These are phyloP conservation scores for Fusarium pseudonygamai DNA, from an alignment of 2,329 filamentous ascomycete genomes.

Conservation along the genomic window DNA sequence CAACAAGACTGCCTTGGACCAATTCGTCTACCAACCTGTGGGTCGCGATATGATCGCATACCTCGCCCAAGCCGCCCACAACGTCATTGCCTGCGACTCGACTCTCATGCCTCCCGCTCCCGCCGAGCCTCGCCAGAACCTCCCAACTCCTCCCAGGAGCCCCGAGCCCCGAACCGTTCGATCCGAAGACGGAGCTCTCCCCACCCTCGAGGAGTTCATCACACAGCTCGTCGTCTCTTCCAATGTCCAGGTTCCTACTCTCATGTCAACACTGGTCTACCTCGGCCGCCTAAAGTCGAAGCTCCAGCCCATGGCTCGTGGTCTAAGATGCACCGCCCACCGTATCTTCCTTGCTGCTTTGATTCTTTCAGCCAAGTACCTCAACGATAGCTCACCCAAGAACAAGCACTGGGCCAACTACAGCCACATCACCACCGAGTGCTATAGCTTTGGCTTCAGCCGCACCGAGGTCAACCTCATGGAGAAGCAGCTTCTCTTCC, in stretches of 20 bases:
- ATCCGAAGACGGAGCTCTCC: slow-evolving; percentile 67
- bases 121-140: slow-evolving; percentile 46
- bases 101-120: slow-evolving; percentile 61
- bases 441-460: slow-evolving; percentile 84
- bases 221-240: slow-evolving; percentile 88
- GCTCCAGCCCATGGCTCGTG: slow-evolving; percentile 93
- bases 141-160: slow-evolving; percentile 62
- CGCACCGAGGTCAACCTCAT: slow-evolving; percentile 97
- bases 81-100: slow-evolving; percentile 83
- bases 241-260: slow-evolving; percentile 94
- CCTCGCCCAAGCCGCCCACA: slow-evolving; percentile 76
- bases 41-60: slow-evolving; percentile 80
- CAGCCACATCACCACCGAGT: slow-evolving; percentile 75
- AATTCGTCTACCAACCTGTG: slow-evolving; percentile 82
- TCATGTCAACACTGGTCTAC: slow-evolving; percentile 98
- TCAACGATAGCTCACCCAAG: slow-evolving; percentile 98
- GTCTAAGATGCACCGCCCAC: slow-evolving; percentile 95
- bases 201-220: slow-evolving; percentile 90
- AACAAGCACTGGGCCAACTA: slow-evolving; percentile 99
- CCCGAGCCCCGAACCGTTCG: slow-evolving; percentile 59
- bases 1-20: slow-evolving; percentile 79
- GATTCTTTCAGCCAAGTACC: slow-evolving; percentile 91
- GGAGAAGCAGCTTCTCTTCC: slow-evolving; percentile 97
- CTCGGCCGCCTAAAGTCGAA: slow-evolving; percentile 83
- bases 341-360: slow-evolving; percentile 93